A percentile compares a stretch with the other conserved stretches of the same genome.
Evolutionary conservation across 208 protist species (phyloP).

Genomic region (Crithidia fasciculata): DNA sequence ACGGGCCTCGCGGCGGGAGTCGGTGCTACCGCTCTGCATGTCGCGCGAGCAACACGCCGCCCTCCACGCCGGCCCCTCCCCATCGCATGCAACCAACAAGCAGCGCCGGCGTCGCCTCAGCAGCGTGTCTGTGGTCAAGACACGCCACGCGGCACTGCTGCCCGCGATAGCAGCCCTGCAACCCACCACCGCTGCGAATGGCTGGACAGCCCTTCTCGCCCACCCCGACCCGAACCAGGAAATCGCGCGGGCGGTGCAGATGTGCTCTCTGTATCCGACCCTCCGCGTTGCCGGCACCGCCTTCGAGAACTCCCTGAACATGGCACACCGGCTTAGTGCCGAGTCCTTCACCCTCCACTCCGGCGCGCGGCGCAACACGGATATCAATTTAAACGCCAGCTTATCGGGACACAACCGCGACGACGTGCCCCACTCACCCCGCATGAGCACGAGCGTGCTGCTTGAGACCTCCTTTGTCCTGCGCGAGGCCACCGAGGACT

Average conservation of each 20-base stretch:
- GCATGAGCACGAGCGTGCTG: constrained; percentile 18
- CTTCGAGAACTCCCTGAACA: constrained; percentile 70
- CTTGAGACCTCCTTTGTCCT: constrained; percentile 26
- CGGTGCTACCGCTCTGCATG: constrained; percentile 52
- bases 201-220: constrained; percentile 13
- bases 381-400: not conserved
- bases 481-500: constrained; percentile 34
- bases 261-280: constrained; percentile 75
- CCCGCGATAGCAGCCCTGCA: not conserved
- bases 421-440: constrained; percentile 6
- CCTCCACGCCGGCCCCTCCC: constrained; percentile 5
- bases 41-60: constrained; percentile 49
- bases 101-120: constrained; percentile 3
- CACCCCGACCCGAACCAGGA: constrained; percentile 21
- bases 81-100: not conserved
- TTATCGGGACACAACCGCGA: not conserved
- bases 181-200: constrained; percentile 8
- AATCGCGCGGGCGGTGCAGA: constrained; percentile 57
- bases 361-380: not conserved
- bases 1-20: constrained; percentile 18
- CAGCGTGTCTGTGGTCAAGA: not conserved
- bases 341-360: constrained; percentile 11
- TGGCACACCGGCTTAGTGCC: constrained; percentile 23
- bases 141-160: not conserved
- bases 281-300: constrained; percentile 76